Conservation (phyloP, 306 rosid genomes). For the Oemleria cerasiformis region DNA sequence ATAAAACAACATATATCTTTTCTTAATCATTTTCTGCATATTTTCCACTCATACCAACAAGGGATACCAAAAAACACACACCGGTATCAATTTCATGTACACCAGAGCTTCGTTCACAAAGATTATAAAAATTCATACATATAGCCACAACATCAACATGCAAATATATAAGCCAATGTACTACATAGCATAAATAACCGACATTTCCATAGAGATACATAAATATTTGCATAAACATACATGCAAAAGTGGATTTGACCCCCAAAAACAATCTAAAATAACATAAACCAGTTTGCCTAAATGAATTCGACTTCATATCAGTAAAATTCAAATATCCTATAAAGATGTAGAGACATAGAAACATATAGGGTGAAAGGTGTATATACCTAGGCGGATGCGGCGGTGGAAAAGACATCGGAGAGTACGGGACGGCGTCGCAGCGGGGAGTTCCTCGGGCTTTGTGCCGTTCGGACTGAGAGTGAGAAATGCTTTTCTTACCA, state of each 20-base stretch:
- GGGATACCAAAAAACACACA: background rate
- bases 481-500: background rate
- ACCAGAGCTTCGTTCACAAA: background rate
- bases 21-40: background rate
- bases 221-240: background rate
- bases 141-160: background rate
- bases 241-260: background rate
- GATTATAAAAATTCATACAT: background rate
- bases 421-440: slow-evolving; percentile 7
- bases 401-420: slow-evolving; percentile 23
- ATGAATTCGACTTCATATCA: background rate
- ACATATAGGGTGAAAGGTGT: background rate
- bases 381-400: slow-evolving; percentile 12
- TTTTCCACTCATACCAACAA: background rate
- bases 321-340: background rate
- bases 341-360: background rate
- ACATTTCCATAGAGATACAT: background rate
- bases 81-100: background rate
- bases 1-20: background rate
- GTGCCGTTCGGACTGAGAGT: background rate
- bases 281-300: background rate
- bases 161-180: background rate
- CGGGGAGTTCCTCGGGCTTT: background rate
- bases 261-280: background rate
- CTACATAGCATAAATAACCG: background rate